Evolutionary conservation across 148 eudicot genomes (phyloP), one percentile per base, ranked within the genome.

Genomic region (Bassia scoparia): DNA sequence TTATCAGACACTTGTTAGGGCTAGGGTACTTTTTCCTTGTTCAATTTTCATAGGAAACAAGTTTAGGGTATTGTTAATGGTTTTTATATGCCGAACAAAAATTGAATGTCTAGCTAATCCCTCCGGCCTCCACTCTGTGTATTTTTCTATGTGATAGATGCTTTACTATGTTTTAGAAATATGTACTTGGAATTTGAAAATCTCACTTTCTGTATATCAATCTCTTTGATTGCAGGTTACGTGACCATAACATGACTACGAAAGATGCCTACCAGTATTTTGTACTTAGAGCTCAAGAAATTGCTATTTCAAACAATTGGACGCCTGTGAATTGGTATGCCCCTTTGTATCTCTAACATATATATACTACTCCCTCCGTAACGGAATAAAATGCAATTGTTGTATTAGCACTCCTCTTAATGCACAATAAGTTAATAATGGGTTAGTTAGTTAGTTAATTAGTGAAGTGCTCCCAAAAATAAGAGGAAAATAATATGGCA

Each of bases 301-400:
- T 91, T 74, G 98, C 98, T 67, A 75, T 89, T 75, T 83, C 92
- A 49, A 80, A 86, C 74, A 83, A 84, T 53, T 82, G 96, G 85
- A 91, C 84, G 68, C 98, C 98, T 70, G 97, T 94, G 73, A 94
- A 94, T 74, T 94, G 97, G 98, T 94, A 87, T 37, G 87, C 67
- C 63, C 58, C 69, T 59, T 53, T 73, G 70, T 33, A 38, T 49
- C 13, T 71, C 71, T 54, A 53, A 17, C 48, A 24, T 67, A 27
- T 58, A 64, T 34, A 7, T 41, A 8, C 46, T n/a, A n/a, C n/a
- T n/a, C n/a, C n/a, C n/a, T n/a, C n/a, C n/a, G n/a, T n/a, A n/a
- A n/a, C n/a, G n/a, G n/a, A n/a, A n/a, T n/a, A n/a, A n/a, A n/a
- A n/a, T n/a, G n/a, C n/a, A n/a, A n/a, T n/a, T n/a, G n/a, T n/a